Conservation (phyloP, 2,329 filamentous ascomycete genomes). For the Saccharata proteae region DNA sequence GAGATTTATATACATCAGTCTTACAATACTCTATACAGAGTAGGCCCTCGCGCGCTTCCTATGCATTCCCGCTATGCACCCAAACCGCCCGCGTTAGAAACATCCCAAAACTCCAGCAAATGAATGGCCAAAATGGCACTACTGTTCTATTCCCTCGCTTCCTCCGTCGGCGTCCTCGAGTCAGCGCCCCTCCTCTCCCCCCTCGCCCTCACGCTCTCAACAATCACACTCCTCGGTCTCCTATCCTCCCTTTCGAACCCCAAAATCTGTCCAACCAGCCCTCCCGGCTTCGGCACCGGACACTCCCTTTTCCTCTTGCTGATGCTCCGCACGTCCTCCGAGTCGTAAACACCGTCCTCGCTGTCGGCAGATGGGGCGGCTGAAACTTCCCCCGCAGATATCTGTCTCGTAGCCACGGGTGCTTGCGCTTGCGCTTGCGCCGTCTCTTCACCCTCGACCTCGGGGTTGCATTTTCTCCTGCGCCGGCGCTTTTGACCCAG, state of each 20-base stretch:
- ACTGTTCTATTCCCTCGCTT: too few relatives aligned
- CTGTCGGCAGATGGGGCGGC: slow-evolving; percentile 14
- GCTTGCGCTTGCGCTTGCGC: slow-evolving; percentile 26
- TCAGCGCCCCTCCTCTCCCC: slow-evolving; percentile 7
- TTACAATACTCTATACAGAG: too few relatives aligned
- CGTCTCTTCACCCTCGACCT: slow-evolving; percentile 17
- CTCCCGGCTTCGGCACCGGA: slow-evolving; percentile 81
- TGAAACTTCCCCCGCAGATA: slow-evolving; percentile 11
- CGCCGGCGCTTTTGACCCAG: slow-evolving; percentile 14
- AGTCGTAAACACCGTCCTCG: slow-evolving; percentile 12
- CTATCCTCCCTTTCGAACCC: slow-evolving; percentile 44
- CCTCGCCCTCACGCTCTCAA: slow-evolving; percentile 9
- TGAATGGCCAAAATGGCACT: too few relatives aligned
- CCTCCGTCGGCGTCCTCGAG: too few relatives aligned
- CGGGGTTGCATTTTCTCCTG: slow-evolving; percentile 10
- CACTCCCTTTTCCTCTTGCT: slow-evolving; percentile 53
- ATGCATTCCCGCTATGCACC: too few relatives aligned
- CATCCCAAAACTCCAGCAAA: too few relatives aligned
- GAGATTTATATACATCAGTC: too few relatives aligned
- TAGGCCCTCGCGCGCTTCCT: too few relatives aligned
- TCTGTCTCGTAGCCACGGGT: slow-evolving; percentile 12
- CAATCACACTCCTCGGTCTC: slow-evolving; percentile 9
- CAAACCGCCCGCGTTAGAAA: too few relatives aligned
- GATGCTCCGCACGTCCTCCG: slow-evolving; percentile 11
- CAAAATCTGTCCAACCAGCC: slow-evolving; percentile 61